Evolutionary conservation across 805 yeast species (phyloP).

Genomic region (Candida namnaoensis): DNA sequence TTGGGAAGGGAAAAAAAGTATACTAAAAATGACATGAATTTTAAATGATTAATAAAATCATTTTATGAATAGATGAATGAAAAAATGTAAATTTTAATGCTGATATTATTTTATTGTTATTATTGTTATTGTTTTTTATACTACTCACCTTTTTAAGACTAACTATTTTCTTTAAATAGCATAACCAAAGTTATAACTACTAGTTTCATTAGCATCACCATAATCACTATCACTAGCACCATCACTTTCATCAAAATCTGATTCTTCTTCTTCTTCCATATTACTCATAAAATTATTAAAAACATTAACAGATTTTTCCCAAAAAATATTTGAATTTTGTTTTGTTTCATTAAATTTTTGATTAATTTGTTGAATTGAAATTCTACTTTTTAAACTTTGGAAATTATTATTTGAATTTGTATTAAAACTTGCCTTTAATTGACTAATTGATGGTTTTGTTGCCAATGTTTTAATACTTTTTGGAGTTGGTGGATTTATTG

Average conservation of each 20-base stretch:
- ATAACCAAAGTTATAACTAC: neutral
- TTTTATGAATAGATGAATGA: too few species aligned
- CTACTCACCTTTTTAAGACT: too few species aligned
- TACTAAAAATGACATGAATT: too few species aligned
- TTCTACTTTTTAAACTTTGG: slow-evolving; percentile 1
- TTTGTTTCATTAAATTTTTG: neutral
- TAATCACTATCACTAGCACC: neutral
- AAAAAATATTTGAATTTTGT: neutral
- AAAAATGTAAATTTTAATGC: too few species aligned
- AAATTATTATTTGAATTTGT: neutral
- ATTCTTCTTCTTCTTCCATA: neutral
- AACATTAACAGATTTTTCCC: neutral
- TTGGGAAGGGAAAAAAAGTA: too few species aligned
- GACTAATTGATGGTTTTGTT: neutral
- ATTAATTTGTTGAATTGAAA: neutral
- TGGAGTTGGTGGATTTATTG: slow-evolving; percentile 1
- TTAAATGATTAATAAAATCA: too few species aligned
- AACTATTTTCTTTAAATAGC: neutral
- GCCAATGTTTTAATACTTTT: neutral
- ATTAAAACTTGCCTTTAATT: neutral
- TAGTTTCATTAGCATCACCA: neutral
- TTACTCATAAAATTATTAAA: neutral
- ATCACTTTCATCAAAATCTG: neutral
- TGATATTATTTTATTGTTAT: too few species aligned
- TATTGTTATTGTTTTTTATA: too few species aligned